A percentile compares a stretch with the other conserved stretches of the same genome.
phyloP scores from a whole-genome alignment of 1,284 basidiomycete genomes.

The Porodaedalea pini region DNA sequence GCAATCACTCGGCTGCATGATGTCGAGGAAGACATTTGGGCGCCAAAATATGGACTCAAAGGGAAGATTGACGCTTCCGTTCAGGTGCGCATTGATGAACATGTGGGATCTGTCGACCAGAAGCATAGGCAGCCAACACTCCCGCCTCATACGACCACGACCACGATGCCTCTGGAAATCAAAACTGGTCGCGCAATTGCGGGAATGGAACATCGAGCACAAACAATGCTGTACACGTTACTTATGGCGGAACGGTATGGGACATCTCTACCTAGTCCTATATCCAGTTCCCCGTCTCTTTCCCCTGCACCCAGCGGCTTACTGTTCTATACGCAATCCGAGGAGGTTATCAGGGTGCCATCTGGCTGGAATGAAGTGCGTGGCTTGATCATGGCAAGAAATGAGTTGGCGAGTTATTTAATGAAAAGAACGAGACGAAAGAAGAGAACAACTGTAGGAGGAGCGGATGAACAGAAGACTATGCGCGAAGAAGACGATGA shows the following conservation, averaged over 20 bases:
- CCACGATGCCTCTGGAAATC: conserved; percentile 85
- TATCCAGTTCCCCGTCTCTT: conserved; percentile 25
- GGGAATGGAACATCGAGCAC: conserved; percentile 91
- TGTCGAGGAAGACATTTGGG: conserved; percentile 97
- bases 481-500: conserved; percentile 13
- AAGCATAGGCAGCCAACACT: conserved; percentile 17
- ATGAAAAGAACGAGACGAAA: conserved; percentile 38
- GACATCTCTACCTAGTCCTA: conserved; percentile 22
- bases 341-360: conserved; percentile 82
- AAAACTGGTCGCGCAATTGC: conserved; percentile 85
- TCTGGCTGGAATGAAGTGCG: conserved; percentile 79
- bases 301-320: conserved; percentile 68
- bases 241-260: conserved; percentile 90
- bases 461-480: conserved; percentile 11
- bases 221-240: conserved; percentile 96
- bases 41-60: conserved; percentile 90
- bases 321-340: conserved; percentile 91
- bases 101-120: conserved; percentile 30
- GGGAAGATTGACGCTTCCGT: conserved; percentile 95
- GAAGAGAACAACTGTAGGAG: conserved; percentile 23
- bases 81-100: conserved; percentile 41
- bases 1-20: conserved; percentile 77
- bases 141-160: conserved; percentile 15
- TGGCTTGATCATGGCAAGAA: conserved; percentile 77
- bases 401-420: conserved; percentile 82